A percentile compares a stretch with the other conserved stretches of the same genome.
Evolutionary conservation across 164 flowering plant species (phyloP).

Genomic region (Liriodendron chinense): DNA sequence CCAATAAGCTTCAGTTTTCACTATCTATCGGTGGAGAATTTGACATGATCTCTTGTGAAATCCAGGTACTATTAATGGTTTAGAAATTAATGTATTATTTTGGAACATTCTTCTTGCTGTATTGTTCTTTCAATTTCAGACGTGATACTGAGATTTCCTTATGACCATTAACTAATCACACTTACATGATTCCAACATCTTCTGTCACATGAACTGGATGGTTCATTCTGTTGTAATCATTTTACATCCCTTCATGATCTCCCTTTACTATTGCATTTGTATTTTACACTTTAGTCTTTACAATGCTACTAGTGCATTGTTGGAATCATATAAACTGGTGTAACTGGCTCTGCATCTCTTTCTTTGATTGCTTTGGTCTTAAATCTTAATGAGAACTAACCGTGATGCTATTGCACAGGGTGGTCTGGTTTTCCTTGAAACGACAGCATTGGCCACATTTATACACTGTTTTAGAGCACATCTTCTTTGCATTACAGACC

Average conservation of each 20-base stretch:
- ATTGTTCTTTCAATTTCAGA: neutral
- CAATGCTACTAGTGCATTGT: neutral
- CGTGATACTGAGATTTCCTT: neutral
- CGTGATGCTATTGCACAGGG: constrained; percentile 56
- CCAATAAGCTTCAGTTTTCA: constrained; percentile 40
- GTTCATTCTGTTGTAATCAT: neutral
- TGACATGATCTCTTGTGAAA: constrained; percentile 40
- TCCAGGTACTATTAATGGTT: constrained; percentile 53
- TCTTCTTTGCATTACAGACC: constrained; percentile 20
- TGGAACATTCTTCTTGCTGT: constrained; percentile 1
- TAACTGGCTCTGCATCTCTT: neutral
- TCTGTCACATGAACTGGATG: neutral
- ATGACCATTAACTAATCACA: constrained; percentile 2
- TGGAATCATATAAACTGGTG: neutral
- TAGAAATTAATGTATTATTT: neutral
- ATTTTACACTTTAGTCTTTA: neutral
- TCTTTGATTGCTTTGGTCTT: constrained; percentile 8
- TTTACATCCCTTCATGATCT: neutral
- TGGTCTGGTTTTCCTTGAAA: constrained; percentile 62
- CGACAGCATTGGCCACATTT: constrained; percentile 43
- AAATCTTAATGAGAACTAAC: constrained; percentile 15
- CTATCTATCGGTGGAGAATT: constrained; percentile 50
- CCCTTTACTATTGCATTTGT: neutral
- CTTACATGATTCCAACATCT: neutral
- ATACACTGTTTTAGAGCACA: constrained; percentile 38